A percentile compares a stretch with the other conserved stretches of the same genome.
phyloP scores from a whole-genome alignment of 306 rosid species.

The Quercus suber region DNA sequence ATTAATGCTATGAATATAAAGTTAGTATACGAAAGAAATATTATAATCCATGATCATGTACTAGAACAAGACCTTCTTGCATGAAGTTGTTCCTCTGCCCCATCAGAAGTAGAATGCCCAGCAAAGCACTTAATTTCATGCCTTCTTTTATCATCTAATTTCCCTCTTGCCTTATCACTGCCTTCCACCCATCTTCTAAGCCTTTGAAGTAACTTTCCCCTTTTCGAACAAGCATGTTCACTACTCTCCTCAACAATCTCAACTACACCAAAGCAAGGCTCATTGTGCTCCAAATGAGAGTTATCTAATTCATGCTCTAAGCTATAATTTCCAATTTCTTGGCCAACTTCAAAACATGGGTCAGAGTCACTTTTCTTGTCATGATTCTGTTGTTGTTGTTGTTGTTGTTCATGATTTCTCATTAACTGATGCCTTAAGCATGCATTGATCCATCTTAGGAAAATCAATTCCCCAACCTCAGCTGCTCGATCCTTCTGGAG shows the following conservation, averaged over 20 bases:
- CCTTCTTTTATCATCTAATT: slow-evolving; percentile 31
- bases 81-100: slow-evolving; percentile 30
- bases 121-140: slow-evolving; percentile 32
- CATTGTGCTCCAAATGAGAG: slow-evolving; percentile 24
- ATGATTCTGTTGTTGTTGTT: slow-evolving; percentile 14
- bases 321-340: slow-evolving; percentile 19
- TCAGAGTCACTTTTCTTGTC: slow-evolving; percentile 17
- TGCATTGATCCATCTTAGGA: slow-evolving; percentile 48
- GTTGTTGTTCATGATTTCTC: slow-evolving; percentile 34
- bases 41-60: slow-evolving; percentile 22
- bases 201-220: slow-evolving; percentile 44
- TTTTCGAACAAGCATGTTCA: slow-evolving; percentile 25
- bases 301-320: slow-evolving; percentile 38
- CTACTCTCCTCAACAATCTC: background rate
- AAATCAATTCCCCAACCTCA: slow-evolving; percentile 37
- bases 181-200: slow-evolving; percentile 60
- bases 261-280: slow-evolving; percentile 28
- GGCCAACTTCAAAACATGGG: slow-evolving; percentile 27
- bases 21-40: background rate
- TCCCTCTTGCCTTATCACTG: slow-evolving; percentile 45
- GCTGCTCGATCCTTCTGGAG: slow-evolving; percentile 39
- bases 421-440: slow-evolving; percentile 45
- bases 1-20: background rate
- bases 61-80: slow-evolving; percentile 48
- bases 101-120: slow-evolving; percentile 24